Evolutionary conservation across 163 green algal species (phyloP), one percentile per base, ranked within the genome.

Genomic region (Scenedesmus sp.): DNA sequence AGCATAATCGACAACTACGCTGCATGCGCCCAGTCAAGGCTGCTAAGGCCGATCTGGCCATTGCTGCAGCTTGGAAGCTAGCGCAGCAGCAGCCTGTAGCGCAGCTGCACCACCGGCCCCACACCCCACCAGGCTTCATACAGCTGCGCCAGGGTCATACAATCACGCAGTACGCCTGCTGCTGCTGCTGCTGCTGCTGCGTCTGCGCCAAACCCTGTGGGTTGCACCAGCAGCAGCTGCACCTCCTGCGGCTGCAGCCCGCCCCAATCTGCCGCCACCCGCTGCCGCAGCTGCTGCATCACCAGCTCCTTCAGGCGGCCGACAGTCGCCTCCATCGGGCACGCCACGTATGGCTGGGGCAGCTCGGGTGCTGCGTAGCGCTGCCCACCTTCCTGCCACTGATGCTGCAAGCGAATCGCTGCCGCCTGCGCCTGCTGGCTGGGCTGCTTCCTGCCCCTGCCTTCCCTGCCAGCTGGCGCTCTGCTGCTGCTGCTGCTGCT

Each of bases 221-320:
- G 65, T 35, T 22, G 6, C 46, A 40, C 46, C 33, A 85, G 35
- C 46, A 85, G 46, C 72, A 85, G 85, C 72, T 90, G 70, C 70
- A 90, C 30, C 7, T 78, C 15, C 42, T 10, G 22, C n/a, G 46
- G n/a, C 6, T 35, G 20, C 15, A 35, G 20, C 16, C 15, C 85
- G 20, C 33, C 49, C 22, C 42, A 51, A 42, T 68, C 83, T 88
- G 56, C 24, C 7, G 33, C n/a, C 35, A 44, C 72, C 33, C 76
- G 85, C 85, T 90, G 85, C 53, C 72, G 33, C 85, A 90, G 72
- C 85, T 90, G 85, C 72, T 83, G 85, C 44, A 84, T 16, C 72
- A 90, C 72, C 44, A 90, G 18, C 70, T 85, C 10, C 72, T 90
- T 90, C 70, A 90, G 18, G 33, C 46, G 33, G 44, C 33, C 44